phyloP scores from a whole-genome alignment of 108 stramenopile species.

The Nannochloropsis salina region DNA sequence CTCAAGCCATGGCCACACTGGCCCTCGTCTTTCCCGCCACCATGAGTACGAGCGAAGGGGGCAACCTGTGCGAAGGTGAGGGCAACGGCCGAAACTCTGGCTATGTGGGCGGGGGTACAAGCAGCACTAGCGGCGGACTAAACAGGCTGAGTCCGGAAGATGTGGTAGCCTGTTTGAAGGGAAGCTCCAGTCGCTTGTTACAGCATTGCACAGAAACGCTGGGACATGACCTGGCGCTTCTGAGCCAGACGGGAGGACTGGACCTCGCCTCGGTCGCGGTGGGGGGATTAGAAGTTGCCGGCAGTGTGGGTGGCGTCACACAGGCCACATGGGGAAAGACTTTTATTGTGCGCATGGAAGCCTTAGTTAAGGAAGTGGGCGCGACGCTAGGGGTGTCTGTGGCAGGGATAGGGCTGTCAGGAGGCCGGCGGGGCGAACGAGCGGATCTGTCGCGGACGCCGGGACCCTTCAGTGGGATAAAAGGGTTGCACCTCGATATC shows the following conservation, averaged over 20 bases:
- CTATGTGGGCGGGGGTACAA: neutral
- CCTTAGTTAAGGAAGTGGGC: neutral
- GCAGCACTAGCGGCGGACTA: constrained; percentile 1
- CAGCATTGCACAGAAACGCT: neutral
- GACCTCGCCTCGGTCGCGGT: neutral
- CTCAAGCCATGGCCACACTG: neutral
- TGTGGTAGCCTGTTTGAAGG: neutral
- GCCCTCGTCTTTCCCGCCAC: constrained; percentile 19
- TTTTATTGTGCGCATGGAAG: neutral
- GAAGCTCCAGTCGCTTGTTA: neutral
- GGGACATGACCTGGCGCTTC: neutral
- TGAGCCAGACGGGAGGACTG: neutral
- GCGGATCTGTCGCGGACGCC: neutral
- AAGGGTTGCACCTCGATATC: neutral
- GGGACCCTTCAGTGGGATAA: neutral
- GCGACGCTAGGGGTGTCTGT: neutral
- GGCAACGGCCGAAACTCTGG: neutral
- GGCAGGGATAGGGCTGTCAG: neutral
- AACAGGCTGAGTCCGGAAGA: constrained; percentile 19
- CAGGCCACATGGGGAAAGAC: neutral
- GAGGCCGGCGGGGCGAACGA: neutral
- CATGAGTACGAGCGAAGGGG: neutral
- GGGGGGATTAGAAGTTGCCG: neutral
- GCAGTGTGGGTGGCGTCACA: neutral
- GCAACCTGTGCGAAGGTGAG: neutral